A percentile compares a stretch with the other conserved stretches of the same genome.
phyloP scores from a whole-genome alignment of 208 protist species.

The Acanthamoeba lugdunensis region DNA sequence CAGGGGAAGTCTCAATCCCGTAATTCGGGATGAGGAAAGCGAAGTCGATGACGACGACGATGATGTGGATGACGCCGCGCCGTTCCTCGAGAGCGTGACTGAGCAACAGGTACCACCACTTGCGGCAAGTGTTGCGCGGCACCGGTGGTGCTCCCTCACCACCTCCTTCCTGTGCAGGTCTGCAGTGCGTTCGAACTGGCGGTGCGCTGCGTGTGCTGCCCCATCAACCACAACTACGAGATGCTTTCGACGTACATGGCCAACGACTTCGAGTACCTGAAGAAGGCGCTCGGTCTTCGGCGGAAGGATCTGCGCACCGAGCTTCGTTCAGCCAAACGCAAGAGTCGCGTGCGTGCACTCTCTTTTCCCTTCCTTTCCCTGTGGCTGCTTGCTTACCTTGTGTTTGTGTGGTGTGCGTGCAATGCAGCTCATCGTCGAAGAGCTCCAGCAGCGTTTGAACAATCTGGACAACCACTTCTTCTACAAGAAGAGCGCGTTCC shows the following conservation, averaged over 20 bases:
- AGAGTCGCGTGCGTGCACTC: background rate
- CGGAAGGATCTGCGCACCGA: slow-evolving; percentile 21
- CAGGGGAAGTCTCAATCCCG: background rate
- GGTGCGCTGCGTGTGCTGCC: slow-evolving; percentile 46
- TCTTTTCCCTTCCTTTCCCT: background rate
- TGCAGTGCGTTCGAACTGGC: slow-evolving; percentile 13
- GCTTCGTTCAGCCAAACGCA: slow-evolving; percentile 32
- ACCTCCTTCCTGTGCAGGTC: background rate
- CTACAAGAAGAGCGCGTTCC: slow-evolving; percentile 22
- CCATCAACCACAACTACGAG: slow-evolving; percentile 45
- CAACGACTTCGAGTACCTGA: slow-evolving; percentile 62
- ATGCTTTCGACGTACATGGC: slow-evolving; percentile 57
- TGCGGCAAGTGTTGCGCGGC: background rate
- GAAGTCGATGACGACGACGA: background rate
- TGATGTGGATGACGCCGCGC: background rate
- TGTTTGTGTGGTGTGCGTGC: background rate
- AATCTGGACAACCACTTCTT: slow-evolving; percentile 42
- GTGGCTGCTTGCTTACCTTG: background rate
- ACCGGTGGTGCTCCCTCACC: background rate
- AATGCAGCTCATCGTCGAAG: slow-evolving; percentile 34
- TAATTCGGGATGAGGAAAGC: background rate
- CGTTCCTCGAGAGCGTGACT: slow-evolving; percentile 11
- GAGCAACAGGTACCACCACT: background rate
- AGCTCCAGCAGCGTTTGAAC: slow-evolving; percentile 39
- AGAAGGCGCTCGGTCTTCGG: slow-evolving; percentile 36